Evolutionary conservation across 768 basidiomycete genomes (phyloP).

Genomic region (Psilocybe cubensis): DNA sequence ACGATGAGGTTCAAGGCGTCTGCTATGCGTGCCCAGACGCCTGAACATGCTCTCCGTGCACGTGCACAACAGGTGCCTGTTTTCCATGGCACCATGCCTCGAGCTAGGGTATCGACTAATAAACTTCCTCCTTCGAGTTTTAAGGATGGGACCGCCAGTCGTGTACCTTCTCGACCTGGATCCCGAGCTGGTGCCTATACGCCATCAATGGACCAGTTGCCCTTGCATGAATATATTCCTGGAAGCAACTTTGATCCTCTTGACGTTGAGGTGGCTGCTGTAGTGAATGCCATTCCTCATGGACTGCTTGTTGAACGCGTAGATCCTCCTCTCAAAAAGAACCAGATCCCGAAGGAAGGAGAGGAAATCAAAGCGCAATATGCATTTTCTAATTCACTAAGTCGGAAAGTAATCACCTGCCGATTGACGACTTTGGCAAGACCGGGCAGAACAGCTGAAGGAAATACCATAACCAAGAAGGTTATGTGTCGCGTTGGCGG

Average conservation of each 20-base stretch:
- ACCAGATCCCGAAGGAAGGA: slow-evolving; percentile 60
- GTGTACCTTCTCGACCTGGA: slow-evolving; percentile 65
- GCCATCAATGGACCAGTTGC: slow-evolving; percentile 54
- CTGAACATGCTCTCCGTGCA: slow-evolving; percentile 45
- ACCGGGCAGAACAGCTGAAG: slow-evolving; percentile 45
- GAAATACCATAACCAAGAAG: slow-evolving; percentile 70
- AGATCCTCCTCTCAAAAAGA: slow-evolving; percentile 70
- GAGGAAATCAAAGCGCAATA: slow-evolving; percentile 87
- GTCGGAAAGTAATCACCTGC: slow-evolving; percentile 77
- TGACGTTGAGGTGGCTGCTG: slow-evolving; percentile 73
- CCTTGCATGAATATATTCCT: slow-evolving; percentile 66
- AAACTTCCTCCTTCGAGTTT: slow-evolving; percentile 79
- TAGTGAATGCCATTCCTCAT: slow-evolving; percentile 80
- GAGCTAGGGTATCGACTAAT: slow-evolving; percentile 39
- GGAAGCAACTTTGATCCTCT: slow-evolving; percentile 77
- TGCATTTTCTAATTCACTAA: slow-evolving; percentile 73
- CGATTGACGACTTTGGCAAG: slow-evolving; percentile 80
- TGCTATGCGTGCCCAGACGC: slow-evolving; percentile 44
- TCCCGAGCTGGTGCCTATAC: slow-evolving; percentile 71
- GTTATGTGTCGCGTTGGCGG: slow-evolving; percentile 93
- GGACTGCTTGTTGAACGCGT: slow-evolving; percentile 79
- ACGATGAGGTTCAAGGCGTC: slow-evolving; percentile 41
- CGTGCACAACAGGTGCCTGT: slow-evolving; percentile 62
- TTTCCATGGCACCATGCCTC: slow-evolving; percentile 46
- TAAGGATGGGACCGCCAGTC: slow-evolving; percentile 51